Conservation (phyloP, 2,329 filamentous ascomycete genomes). For the Sphaerulina musiva region DNA sequence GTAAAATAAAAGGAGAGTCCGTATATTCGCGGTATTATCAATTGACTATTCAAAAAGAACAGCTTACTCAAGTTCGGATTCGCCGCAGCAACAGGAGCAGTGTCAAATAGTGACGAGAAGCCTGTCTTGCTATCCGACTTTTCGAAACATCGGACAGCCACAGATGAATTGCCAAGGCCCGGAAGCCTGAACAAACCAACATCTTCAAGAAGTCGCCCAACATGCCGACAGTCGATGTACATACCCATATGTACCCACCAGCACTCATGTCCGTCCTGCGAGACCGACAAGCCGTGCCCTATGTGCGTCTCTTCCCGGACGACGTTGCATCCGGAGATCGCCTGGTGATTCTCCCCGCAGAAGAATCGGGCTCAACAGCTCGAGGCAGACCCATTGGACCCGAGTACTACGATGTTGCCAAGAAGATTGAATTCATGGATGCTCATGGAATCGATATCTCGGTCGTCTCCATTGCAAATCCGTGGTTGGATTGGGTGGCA, state of each 20-base stretch:
- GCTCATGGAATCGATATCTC: slow-evolving; percentile 73
- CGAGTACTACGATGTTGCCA: slow-evolving; percentile 71
- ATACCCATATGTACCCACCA: slow-evolving; percentile 59
- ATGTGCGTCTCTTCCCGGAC: slow-evolving; percentile 59
- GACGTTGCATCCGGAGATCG: slow-evolving; percentile 50
- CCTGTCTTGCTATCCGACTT: too few species aligned
- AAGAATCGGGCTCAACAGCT: slow-evolving; percentile 30
- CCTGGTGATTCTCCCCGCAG: slow-evolving; percentile 40
- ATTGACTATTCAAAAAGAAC: background rate
- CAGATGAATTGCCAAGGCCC: background rate
- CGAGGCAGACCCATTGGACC: slow-evolving; percentile 76
- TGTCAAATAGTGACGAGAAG: background rate
- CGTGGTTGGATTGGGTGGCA: slow-evolving; percentile 81
- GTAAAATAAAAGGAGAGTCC: background rate
- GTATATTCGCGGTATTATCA: background rate
- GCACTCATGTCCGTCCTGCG: slow-evolving; percentile 48
- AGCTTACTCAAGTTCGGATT: background rate
- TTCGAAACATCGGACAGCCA: background rate
- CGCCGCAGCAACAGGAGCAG: background rate
- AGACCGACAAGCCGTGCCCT: slow-evolving; percentile 56
- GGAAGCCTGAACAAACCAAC: background rate
- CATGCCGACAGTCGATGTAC: slow-evolving; percentile 50
- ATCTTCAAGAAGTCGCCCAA: slow-evolving; percentile 10
- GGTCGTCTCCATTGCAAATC: slow-evolving; percentile 83
- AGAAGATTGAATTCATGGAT: slow-evolving; percentile 85